Conservation (phyloP, 345 rosid species). For the Xanthoceras sorbifolium region DNA sequence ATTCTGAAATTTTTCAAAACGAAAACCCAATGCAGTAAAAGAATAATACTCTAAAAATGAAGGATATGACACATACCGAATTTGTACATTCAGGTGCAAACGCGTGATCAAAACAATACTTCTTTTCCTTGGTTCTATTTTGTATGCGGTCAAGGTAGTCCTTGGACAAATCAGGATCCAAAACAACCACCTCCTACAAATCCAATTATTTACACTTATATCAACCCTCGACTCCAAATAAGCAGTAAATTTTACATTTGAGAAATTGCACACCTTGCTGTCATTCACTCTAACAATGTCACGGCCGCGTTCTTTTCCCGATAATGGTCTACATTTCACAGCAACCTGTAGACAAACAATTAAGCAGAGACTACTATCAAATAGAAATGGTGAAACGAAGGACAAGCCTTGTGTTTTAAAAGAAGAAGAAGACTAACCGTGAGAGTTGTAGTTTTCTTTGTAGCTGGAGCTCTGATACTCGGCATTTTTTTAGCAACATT, state of each 20-base stretch:
- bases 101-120: slow-evolving; percentile 81
- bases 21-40: neutral
- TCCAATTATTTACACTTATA: neutral
- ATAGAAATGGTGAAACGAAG: neutral
- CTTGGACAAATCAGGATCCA: slow-evolving; percentile 86
- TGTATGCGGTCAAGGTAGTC: slow-evolving; percentile 84
- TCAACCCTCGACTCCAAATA: neutral
- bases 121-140: slow-evolving; percentile 83
- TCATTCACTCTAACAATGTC: slow-evolving; percentile 73
- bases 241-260: neutral
- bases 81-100: slow-evolving; percentile 71
- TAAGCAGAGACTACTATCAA: neutral
- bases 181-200: slow-evolving; percentile 73
- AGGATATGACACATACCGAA: slow-evolving; percentile 35
- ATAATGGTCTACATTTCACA: slow-evolving; percentile 78
- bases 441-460: slow-evolving; percentile 66
- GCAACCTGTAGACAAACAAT: slow-evolving; percentile 59
- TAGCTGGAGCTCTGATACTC: slow-evolving; percentile 62
- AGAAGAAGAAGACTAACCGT: slow-evolving; percentile 42
- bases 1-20: neutral
- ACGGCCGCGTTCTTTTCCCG: slow-evolving; percentile 64
- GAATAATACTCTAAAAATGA: neutral
- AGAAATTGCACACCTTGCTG: slow-evolving; percentile 46
- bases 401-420: neutral
- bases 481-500: slow-evolving; percentile 53